Conservation (phyloP, 148 eudicot genomes). For the Polygonum maritimum region DNA sequence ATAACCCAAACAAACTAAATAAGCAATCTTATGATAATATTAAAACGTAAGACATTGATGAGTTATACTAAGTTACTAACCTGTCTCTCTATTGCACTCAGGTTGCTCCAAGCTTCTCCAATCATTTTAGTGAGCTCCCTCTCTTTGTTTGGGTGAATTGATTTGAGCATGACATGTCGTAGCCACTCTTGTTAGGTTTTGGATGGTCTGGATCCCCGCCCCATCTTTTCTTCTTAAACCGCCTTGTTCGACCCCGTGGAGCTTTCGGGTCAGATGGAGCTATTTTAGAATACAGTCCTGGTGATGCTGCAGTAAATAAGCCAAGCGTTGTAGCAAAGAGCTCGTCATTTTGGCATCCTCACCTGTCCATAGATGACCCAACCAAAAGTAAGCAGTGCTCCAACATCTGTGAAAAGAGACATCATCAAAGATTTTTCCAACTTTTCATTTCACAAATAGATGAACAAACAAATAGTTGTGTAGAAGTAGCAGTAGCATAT, state of each 20-base stretch:
- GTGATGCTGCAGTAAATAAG: neutral
- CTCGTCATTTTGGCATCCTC: conserved; percentile 9
- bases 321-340: neutral
- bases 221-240: conserved; percentile 31
- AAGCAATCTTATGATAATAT: neutral
- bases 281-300: neutral
- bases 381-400: conserved; percentile 85
- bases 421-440: neutral
- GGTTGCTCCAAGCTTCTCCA: conserved; percentile 54
- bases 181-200: conserved; percentile 69
- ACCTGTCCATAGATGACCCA: conserved; percentile 99
- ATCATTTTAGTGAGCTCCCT: conserved; percentile 72
- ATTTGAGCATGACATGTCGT: conserved; percentile 47
- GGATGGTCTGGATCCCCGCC: conserved; percentile 55
- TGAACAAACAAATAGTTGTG: no score
- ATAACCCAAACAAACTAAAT: neutral
- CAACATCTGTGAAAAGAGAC: conserved; percentile 54
- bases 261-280: conserved; percentile 28
- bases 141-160: conserved; percentile 38
- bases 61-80: conserved; percentile 28
- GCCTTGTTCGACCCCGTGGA: conserved; percentile 9
- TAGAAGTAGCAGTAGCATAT: no score
- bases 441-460: neutral
- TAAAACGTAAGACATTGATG: neutral
- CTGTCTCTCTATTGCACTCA: conserved; percentile 33